phyloP scores from a whole-genome alignment of 78 protist genomes.

The Dictyostelium firmibasis region DNA sequence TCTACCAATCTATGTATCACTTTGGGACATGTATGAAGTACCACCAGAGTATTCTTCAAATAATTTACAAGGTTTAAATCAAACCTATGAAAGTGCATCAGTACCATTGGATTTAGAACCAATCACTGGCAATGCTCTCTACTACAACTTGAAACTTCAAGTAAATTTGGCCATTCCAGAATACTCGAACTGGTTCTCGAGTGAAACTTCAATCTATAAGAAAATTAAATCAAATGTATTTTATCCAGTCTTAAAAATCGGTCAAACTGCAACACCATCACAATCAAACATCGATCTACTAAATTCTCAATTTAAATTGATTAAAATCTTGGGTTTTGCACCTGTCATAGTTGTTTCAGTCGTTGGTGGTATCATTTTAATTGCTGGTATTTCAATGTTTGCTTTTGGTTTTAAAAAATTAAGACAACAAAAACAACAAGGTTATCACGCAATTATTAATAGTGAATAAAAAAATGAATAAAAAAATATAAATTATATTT shows the following conservation, averaged over 20 bases:
- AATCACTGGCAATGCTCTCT: slow-evolving; percentile 59
- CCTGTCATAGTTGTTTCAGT: slow-evolving; percentile 13
- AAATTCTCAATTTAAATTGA: neutral
- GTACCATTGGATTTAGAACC: slow-evolving; percentile 71
- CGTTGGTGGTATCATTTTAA: slow-evolving; percentile 25
- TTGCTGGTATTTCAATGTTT: slow-evolving; percentile 39
- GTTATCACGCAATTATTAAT: neutral
- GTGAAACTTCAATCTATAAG: neutral
- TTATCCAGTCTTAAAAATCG: slow-evolving; percentile 44
- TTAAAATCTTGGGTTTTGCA: neutral
- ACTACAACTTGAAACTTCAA: slow-evolving; percentile 60
- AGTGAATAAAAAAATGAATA: neutral
- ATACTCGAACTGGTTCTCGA: neutral
- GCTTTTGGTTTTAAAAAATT: slow-evolving; percentile 11
- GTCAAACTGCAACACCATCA: slow-evolving; percentile 64
- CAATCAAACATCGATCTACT: neutral
- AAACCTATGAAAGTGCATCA: slow-evolving; percentile 17
- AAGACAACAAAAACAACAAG: neutral
- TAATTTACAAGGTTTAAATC: slow-evolving; percentile 9
- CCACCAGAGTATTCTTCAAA: neutral
- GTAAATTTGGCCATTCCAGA: neutral
- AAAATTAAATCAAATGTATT: neutral
- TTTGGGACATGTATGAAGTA: slow-evolving; percentile 78
- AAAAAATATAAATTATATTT: neutral
- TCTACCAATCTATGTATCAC: slow-evolving; percentile 17